These are phyloP conservation scores for Ramaria sp. DNA, from an alignment of 768 basidiomycete species.

Conservation along the genomic window DNA sequence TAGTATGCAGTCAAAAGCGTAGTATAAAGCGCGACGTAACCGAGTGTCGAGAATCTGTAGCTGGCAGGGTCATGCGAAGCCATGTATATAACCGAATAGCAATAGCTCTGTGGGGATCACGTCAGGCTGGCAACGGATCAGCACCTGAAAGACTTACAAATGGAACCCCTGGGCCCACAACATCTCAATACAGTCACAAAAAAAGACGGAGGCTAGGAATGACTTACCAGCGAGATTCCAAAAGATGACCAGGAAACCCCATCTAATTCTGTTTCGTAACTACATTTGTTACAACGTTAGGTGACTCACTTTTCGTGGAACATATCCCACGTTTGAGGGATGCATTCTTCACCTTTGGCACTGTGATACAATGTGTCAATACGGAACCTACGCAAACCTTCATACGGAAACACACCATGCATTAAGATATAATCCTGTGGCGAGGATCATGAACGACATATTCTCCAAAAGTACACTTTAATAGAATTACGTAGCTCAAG, in stretches of 20 bases:
- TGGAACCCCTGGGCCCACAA: not conserved
- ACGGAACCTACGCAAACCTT: not conserved
- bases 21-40: constrained; percentile 61
- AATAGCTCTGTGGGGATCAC: constrained; percentile 57
- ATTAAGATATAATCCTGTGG: constrained; percentile 93
- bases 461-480: constrained; percentile 40
- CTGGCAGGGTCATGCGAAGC: constrained; percentile 81
- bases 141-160: not conserved
- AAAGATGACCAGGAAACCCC: constrained; percentile 98
- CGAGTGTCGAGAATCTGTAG: constrained; percentile 76
- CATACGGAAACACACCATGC: constrained; percentile 51
- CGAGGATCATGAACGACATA: constrained; percentile 93
- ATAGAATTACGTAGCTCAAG: not conserved
- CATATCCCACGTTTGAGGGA: constrained; percentile 99
- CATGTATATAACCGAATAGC: constrained; percentile 97
- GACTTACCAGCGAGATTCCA: constrained; percentile 95
- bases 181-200: constrained; percentile 26
- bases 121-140: not conserved
- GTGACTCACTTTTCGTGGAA: constrained; percentile 80
- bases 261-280: constrained; percentile 25
- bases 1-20: constrained; percentile 79
- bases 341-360: constrained; percentile 89
- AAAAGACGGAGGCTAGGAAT: constrained; percentile 32
- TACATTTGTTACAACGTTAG: not conserved
- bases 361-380: constrained; percentile 24